Conservation (phyloP, 2,329 filamentous ascomycete genomes). For the Pseudogymnoascus sp. region DNA sequence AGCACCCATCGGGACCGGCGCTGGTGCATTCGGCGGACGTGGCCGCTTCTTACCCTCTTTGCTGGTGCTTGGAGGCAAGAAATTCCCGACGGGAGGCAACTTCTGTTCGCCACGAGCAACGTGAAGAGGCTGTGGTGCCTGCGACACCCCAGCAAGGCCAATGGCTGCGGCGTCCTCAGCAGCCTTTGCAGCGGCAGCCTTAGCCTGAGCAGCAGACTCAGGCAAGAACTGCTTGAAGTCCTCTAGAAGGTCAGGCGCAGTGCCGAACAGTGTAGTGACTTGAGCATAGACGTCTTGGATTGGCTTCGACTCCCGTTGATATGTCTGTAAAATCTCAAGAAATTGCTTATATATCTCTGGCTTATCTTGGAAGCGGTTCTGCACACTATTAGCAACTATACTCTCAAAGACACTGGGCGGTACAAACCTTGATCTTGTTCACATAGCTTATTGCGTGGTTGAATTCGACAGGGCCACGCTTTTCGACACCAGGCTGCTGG, state of each 20-base stretch:
- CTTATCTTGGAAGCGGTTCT: constrained; percentile 95
- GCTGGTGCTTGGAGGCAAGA: constrained; percentile 71
- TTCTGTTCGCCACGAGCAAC: constrained; percentile 52
- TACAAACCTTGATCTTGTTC: constrained; percentile 93
- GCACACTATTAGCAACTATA: constrained; percentile 15
- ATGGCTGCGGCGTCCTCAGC: constrained; percentile 61
- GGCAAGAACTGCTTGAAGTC: constrained; percentile 99
- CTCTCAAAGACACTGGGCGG: background rate
- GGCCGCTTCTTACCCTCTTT: constrained; percentile 90
- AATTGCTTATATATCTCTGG: constrained; percentile 99
- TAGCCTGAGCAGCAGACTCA: constrained; percentile 71
- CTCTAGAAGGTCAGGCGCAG: constrained; percentile 87
- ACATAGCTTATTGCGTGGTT: constrained; percentile 99
- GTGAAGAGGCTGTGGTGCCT: constrained; percentile 50
- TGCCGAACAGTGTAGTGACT: constrained; percentile 88
- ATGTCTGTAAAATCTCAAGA: constrained; percentile 94
- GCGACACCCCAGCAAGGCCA: constrained; percentile 40
- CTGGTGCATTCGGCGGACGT: constrained; percentile 44
- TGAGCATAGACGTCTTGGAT: constrained; percentile 98
- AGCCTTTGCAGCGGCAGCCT: constrained; percentile 51
- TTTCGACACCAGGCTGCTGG: constrained; percentile 63
- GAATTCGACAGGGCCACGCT: constrained; percentile 92
- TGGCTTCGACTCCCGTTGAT: constrained; percentile 94
- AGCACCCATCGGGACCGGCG: constrained; percentile 27
- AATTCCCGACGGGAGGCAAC: constrained; percentile 91